A percentile compares a stretch with the other conserved stretches of the same genome.
Evolutionary conservation across 169 alveolate genomes (phyloP).

Genomic region (Cryptosporidium meleagridis): DNA sequence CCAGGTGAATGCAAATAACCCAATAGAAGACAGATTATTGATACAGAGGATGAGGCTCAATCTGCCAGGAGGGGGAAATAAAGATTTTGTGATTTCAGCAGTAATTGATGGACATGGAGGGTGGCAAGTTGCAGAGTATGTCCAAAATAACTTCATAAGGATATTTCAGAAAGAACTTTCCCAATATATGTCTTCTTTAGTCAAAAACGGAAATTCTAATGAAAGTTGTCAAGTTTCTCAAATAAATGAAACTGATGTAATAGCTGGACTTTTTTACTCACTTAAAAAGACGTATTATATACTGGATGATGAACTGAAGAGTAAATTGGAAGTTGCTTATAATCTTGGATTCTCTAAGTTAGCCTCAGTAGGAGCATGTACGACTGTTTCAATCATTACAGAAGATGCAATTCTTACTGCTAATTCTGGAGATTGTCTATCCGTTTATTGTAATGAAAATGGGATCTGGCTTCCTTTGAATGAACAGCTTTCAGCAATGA

Average conservation of each 20-base stretch:
- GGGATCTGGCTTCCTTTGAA: slow-evolving; percentile 70
- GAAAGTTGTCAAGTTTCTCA: too few species aligned
- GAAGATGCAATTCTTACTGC: slow-evolving; percentile 62
- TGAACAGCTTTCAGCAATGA: slow-evolving; percentile 74
- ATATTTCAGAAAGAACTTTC: slow-evolving; percentile 30
- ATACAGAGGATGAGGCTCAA: slow-evolving; percentile 53
- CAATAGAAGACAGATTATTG: slow-evolving; percentile 64
- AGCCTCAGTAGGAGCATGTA: slow-evolving; percentile 67
- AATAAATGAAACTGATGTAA: slow-evolving; percentile 21
- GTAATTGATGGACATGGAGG: slow-evolving; percentile 75
- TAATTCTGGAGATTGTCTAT: slow-evolving; percentile 61
- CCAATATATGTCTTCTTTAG: background rate
- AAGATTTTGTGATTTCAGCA: slow-evolving; percentile 66
- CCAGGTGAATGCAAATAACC: slow-evolving; percentile 69
- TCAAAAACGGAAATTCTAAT: background rate
- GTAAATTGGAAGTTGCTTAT: slow-evolving; percentile 41
- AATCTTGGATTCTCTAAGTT: slow-evolving; percentile 60
- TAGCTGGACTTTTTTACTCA: slow-evolving; percentile 4
- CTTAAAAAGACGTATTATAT: slow-evolving; percentile 28
- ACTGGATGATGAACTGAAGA: slow-evolving; percentile 39
- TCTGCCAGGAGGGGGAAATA: background rate
- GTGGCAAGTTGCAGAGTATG: slow-evolving; percentile 73
- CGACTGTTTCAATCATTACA: slow-evolving; percentile 52
- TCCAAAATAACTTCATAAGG: slow-evolving; percentile 45
- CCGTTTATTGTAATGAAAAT: slow-evolving; percentile 32